Base-by-base conservation (phyloP, 352 stramenopile genomes). In the Globisporangium heterothallicum region DNA sequence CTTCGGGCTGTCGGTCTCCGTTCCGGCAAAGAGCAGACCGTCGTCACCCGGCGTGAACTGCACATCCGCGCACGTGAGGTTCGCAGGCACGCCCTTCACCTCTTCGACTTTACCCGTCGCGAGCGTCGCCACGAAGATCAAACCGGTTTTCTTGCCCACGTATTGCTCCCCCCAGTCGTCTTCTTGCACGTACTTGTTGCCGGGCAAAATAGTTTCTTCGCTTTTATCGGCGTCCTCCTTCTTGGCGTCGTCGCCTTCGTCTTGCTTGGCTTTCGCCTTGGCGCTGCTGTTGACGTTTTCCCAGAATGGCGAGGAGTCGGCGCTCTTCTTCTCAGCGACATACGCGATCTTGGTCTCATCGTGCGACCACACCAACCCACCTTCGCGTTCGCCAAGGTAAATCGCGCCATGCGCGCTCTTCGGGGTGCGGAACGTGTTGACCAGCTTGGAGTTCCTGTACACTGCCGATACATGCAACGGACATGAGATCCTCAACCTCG, bases 131-230 rank as follows among this genome's bases (percentile, higher is more conserved):
- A 91, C 35, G 56, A 89, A 94, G 42, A 94, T 74, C 1, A 59
- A 65, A 24, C 72, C 74, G 1, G 68, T 86, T 57, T 79, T 77
- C 54, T 91, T 85, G 35, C 76, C 84, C 7, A 82, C 78, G 55
- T 92, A 92, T 41, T 87, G 82, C 61, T 95, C 85, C 16, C 85
- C 85, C 78, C 81, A 93, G 55, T 95, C 84, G 19, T 90, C 75
- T 30, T 87, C 57, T 30, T 75, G 72, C 40, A 84, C 71, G 53
- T 81, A 95, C 62, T 92, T 85, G 48, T 58, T 58, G 6, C 77
- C 75, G 10, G 68, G 64, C 4, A 71, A 38, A 10, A 55, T 49
- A 0, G 47, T 43, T 9, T 69, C 59, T 9, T 56, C 40, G 3
- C 61, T 50, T 16, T 61, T 58, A 25, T 57, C 54, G 24, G 52